Conservation (phyloP, 495 filamentous ascomycete species). For the Neurospora discreta region DNA sequence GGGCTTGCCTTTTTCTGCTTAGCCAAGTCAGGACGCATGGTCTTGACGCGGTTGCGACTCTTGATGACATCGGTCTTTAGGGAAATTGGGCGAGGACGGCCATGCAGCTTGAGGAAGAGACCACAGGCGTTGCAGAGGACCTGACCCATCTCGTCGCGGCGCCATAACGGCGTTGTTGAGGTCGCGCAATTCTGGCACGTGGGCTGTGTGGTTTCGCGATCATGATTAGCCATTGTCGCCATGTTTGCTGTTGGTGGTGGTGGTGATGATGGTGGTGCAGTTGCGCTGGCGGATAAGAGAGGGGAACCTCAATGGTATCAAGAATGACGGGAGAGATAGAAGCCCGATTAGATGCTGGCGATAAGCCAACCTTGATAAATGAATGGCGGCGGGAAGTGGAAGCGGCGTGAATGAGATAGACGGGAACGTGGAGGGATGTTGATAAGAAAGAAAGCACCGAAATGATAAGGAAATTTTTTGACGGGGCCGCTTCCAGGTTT, state of each 20-base stretch:
- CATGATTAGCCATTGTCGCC: slow-evolving; percentile 35
- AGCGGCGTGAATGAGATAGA: neutral
- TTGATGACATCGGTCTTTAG: slow-evolving; percentile 99
- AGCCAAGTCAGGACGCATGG: slow-evolving; percentile 58
- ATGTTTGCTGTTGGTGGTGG: slow-evolving; percentile 11
- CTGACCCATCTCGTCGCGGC: slow-evolving; percentile 86
- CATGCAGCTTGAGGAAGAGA: slow-evolving; percentile 92
- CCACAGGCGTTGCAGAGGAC: slow-evolving; percentile 99
- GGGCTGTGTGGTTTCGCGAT: slow-evolving; percentile 68
- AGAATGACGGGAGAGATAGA: too few species aligned
- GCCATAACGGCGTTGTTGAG: slow-evolving; percentile 92
- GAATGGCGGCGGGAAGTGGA: slow-evolving; percentile 11
- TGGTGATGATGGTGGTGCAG: neutral
- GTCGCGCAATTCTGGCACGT: slow-evolving; percentile 96
- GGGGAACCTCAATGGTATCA: too few species aligned
- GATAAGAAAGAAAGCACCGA: slow-evolving; percentile 9
- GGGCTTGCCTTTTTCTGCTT: slow-evolving; percentile 73
- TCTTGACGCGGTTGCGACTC: slow-evolving; percentile 96
- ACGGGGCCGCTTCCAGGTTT: slow-evolving; percentile 11
- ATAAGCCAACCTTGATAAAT: slow-evolving; percentile 15
- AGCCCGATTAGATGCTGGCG: slow-evolving; percentile 17
- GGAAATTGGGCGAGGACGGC: slow-evolving; percentile 81
- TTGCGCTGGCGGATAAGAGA: neutral
- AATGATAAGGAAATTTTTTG: slow-evolving; percentile 29
- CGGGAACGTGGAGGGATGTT: neutral